These are phyloP conservation scores for Coemansia sp. DNA, from an alignment of 192 early-diverging fungal genomes.

Conservation along the genomic window DNA sequence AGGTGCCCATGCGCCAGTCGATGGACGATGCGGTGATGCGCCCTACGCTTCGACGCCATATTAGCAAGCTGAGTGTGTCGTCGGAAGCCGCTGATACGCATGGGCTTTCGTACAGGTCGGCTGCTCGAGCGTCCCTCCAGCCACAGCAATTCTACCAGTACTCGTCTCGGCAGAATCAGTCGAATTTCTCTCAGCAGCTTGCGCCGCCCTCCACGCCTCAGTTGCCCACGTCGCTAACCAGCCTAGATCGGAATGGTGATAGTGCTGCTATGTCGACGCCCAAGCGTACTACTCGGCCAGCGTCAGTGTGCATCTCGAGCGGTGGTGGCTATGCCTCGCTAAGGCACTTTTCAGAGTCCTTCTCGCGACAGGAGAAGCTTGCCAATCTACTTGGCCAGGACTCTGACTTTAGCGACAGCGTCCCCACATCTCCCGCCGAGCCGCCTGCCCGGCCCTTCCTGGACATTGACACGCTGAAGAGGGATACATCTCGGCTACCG, in stretches of 20 bases:
- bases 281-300: conserved; percentile 33
- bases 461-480: conserved; percentile 12
- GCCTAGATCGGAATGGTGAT: conserved; percentile 12
- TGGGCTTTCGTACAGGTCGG: conserved; percentile 9
- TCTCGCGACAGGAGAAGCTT: conserved; percentile 47
- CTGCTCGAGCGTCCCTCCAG: conserved; percentile 44
- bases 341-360: conserved; percentile 32
- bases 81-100: conserved; percentile 36
- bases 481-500: background rate
- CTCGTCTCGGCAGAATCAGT: conserved; percentile 21
- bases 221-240: background rate
- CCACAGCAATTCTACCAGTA: conserved; percentile 34
- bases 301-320: conserved; percentile 41
- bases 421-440: conserved; percentile 37
- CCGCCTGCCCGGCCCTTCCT: conserved; percentile 19
- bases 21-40: conserved; percentile 43
- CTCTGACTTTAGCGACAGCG: conserved; percentile 35
- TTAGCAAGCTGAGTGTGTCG: conserved; percentile 48
- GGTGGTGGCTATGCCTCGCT: conserved; percentile 16
- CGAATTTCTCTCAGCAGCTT: background rate
- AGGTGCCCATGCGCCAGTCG: conserved; percentile 47
- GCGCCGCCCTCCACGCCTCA: background rate
- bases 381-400: conserved; percentile 41
- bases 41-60: conserved; percentile 39
- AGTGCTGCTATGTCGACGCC: background rate